These are phyloP conservation scores for Phytophthora rubi DNA, from an alignment of 352 stramenopile genomes.

Conservation along the genomic window DNA sequence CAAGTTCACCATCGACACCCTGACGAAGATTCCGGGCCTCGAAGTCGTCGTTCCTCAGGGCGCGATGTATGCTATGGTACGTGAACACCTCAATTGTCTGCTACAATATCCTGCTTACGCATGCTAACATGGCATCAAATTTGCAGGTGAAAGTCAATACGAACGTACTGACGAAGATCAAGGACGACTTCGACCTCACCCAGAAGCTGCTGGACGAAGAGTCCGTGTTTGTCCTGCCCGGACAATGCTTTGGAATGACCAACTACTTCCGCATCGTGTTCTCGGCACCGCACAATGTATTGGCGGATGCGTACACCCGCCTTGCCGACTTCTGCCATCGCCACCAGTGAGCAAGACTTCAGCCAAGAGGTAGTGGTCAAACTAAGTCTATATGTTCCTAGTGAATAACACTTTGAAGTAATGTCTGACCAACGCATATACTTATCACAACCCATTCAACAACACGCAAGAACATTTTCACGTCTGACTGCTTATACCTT, in stretches of 20 bases:
- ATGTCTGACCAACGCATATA: not conserved
- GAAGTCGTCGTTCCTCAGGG: conserved; percentile 91
- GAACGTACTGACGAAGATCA: conserved; percentile 75
- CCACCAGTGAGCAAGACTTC: conserved; percentile 31
- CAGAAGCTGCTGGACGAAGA: conserved; percentile 95
- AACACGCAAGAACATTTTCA: not conserved
- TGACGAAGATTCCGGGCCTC: conserved; percentile 85
- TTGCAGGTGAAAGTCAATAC: conserved; percentile 68
- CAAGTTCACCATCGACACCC: conserved; percentile 75
- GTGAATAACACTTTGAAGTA: not conserved
- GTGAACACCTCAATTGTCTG: conserved; percentile 1
- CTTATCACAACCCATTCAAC: too few species aligned
- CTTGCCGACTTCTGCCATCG: conserved; percentile 67
- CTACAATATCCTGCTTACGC: not conserved
- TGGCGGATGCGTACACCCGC: conserved; percentile 68
- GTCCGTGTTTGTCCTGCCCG: conserved; percentile 95
- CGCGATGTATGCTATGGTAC: conserved; percentile 96
- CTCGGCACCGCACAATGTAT: conserved; percentile 66
- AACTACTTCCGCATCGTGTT: conserved; percentile 85
- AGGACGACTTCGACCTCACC: conserved; percentile 95
- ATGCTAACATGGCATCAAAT: not conserved
- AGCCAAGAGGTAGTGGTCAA: too few species aligned
- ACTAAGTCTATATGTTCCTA: not conserved
- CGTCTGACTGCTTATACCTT: not conserved
- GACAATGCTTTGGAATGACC: conserved; percentile 69